Percentiles rank a stretch among this genome's conserved stretches.
Evolutionary conservation across 306 rosid genomes (phyloP).

Genomic region (Pyrus communis): DNA sequence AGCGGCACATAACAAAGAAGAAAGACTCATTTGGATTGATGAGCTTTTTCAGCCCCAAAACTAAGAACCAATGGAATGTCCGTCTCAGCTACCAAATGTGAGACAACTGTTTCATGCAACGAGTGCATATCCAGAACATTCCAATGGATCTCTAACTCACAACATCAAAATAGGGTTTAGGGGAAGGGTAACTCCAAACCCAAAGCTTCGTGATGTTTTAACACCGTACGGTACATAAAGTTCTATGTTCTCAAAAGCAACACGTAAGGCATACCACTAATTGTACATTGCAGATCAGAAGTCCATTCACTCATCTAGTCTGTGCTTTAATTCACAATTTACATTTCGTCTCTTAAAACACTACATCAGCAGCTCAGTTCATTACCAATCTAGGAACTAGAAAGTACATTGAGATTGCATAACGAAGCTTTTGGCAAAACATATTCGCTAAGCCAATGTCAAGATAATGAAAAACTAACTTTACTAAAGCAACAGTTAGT

Average conservation of each 20-base stretch:
- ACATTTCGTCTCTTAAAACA: conserved; percentile 9
- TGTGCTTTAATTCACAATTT: conserved; percentile 2
- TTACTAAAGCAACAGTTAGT: conserved; percentile 2
- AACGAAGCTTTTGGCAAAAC: background rate
- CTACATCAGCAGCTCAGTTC: conserved; percentile 12
- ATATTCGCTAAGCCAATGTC: conserved; percentile 2
- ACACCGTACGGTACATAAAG: background rate
- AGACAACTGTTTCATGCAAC: too few species aligned
- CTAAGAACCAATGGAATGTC: too few species aligned
- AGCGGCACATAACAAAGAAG: too few species aligned
- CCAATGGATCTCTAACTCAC: background rate
- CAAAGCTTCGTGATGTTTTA: background rate
- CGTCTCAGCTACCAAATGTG: too few species aligned
- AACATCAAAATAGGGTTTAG: too few species aligned
- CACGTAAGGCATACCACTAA: background rate
- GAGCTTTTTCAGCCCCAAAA: too few species aligned
- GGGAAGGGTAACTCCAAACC: background rate
- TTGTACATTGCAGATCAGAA: conserved; percentile 10
- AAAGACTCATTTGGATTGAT: too few species aligned
- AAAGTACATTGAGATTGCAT: conserved; percentile 11
- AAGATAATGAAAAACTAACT: conserved; percentile 9
- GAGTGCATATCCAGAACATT: background rate
- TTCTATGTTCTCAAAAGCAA: background rate
- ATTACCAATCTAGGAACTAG: background rate
- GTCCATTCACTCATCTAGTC: conserved; percentile 9